Conservation (phyloP, 805 yeast species). For the Candida anglica region DNA sequence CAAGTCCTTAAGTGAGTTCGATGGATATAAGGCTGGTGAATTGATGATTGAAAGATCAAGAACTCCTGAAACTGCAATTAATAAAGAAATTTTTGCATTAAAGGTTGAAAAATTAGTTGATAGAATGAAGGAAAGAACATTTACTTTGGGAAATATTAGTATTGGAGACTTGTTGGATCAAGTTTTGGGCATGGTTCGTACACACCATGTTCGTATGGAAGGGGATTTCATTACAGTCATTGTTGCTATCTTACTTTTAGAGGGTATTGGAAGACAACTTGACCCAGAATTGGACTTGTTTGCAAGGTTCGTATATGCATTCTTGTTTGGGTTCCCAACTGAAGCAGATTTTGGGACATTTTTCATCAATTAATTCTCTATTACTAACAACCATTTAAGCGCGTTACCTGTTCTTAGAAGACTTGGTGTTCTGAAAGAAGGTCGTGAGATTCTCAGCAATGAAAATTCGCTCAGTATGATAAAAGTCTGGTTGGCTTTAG, state of each 20-base stretch:
- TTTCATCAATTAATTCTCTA: slow-evolving; percentile 1
- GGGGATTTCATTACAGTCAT: slow-evolving; percentile 94
- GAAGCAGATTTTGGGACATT: slow-evolving; percentile 17
- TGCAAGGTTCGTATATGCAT: slow-evolving; percentile 81
- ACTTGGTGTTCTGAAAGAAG: slow-evolving; percentile 67
- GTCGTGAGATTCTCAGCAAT: slow-evolving; percentile 51
- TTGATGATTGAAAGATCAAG: slow-evolving; percentile 92
- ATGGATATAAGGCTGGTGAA: slow-evolving; percentile 93
- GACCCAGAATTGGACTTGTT: slow-evolving; percentile 92
- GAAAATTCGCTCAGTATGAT: slow-evolving; percentile 73
- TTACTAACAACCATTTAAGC: slow-evolving; percentile 36
- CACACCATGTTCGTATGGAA: slow-evolving; percentile 96
- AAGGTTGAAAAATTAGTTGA: slow-evolving; percentile 82
- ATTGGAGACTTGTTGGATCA: slow-evolving; percentile 88
- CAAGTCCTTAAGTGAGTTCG: slow-evolving; percentile 83
- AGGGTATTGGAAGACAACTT: slow-evolving; percentile 92
- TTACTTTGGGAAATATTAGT: slow-evolving; percentile 85
- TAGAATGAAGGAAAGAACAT: slow-evolving; percentile 80
- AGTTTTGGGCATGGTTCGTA: slow-evolving; percentile 85
- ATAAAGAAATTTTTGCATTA: slow-evolving; percentile 79
- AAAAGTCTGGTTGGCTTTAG: slow-evolving; percentile 87
- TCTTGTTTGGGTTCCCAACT: slow-evolving; percentile 38
- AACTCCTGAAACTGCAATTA: slow-evolving; percentile 88
- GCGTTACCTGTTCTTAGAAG: slow-evolving; percentile 83
- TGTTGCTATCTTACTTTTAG: slow-evolving; percentile 86